Evolutionary conservation across 345 rosid species (phyloP), one percentile per base, ranked within the genome.

Genomic region (Eucalyptus pumila): DNA sequence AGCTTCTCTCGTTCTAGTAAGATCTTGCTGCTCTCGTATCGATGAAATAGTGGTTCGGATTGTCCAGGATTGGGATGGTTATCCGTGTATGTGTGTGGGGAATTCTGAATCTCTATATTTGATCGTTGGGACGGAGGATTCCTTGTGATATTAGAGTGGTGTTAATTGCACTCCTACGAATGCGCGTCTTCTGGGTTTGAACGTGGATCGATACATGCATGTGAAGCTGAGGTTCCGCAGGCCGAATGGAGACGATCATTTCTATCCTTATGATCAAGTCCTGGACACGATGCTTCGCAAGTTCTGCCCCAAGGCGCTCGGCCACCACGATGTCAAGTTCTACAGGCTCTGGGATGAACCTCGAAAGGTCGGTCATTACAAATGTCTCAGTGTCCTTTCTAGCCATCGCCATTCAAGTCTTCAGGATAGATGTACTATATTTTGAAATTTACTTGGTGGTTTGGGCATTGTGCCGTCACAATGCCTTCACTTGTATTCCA

Each of bases 261-360:
- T 98, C 91, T 90, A 91, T 72, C 95, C 97, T 4, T 96, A 92
- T 85, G 92, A 95, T 91, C 91, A 94, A 90, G 91, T 97, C 89
- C 96, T 97, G 30, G 98, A 96, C 92, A 96, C 98, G 4, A 95
- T 96, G 99, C 98, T 95, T 92, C 99, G 95, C 45, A 97, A 96
- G 92, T 96, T 96, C 80, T 97, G 98, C 90, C 99, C 96, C 89
- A 96, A 95, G 89, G 96, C 49, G 1, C 14, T 48, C 49, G 14
- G 49, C 14, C 49, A 48, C 49, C 49, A 48, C 54, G 95, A 96
- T 87, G 96, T 98, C 56, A 91, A 47, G 88, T 97, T 98, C 91
- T 98, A 96, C 93, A 94, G 94, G 91, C 96, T 97, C 32, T 98
- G 98, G 99, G 98, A 96, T 91, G 97, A 97, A 86, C 96, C 96